Base-by-base conservation (phyloP, 257 asterid species). In the Ajuga chamaepitys region DNA sequence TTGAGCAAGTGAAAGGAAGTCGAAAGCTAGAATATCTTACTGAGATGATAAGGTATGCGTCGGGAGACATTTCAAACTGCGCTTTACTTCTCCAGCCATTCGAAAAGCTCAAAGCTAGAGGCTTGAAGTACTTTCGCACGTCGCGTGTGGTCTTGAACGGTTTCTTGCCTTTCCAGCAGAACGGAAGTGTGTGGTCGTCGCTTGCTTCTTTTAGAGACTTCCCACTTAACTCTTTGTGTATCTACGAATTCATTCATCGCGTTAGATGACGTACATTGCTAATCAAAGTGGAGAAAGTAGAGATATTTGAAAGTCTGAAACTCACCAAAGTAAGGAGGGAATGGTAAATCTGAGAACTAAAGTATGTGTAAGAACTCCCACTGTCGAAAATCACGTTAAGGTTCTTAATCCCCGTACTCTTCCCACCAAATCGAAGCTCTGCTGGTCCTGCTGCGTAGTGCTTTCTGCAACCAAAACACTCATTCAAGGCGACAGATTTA, bases 281-380 rank as follows among this genome's bases (percentile, higher is more conserved):
- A 32, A 41, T 21, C 7, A 61, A 32, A n/a, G 34, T 5, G 34
- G 5, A 59, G 41, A 41, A 24, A 61, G 37, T 52, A 52, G 18
- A 52, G 18, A n/a, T n/a, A n/a, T n/a, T n/a, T n/a, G n/a, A n/a
- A n/a, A n/a, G n/a, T n/a, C n/a, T n/a, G n/a, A 50, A 74, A 67
- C 91, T 77, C 82, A 93, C 99, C 79, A 76, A 62, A 50, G 93
- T 80, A 56, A 93, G 75, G 21, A 90, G 71, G 32, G 86, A 45
- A 10, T 78, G 85, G 70, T 88, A 93, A 50, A 88, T 81, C 67
- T 82, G 95, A 62, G 95, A 83, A 66, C 66, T 80, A 17, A 93
- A 79, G 81, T 93, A 93, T 37, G 88, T 88, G 70, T 84, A 93
- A 24, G 99, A 93, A 73, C 99, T 93, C 77, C 99, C 99, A 55